phyloP scores from a whole-genome alignment of 116 monocot genomes.

The Posidonia oceanica region DNA sequence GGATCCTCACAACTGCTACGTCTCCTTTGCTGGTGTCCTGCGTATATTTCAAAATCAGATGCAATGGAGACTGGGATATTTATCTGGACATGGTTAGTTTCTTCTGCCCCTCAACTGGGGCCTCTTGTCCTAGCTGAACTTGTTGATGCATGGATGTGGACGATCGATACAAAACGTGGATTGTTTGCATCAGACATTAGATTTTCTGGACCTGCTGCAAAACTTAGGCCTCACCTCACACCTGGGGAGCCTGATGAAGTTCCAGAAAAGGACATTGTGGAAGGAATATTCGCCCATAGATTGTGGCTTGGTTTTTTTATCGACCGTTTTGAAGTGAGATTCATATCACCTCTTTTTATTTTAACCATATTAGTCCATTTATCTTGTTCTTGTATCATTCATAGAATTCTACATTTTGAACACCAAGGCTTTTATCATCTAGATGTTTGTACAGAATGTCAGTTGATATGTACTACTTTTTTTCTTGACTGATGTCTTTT shows the following conservation, averaged over 20 bases:
- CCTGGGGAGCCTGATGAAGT: slow-evolving; percentile 78
- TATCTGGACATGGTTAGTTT: slow-evolving; percentile 99
- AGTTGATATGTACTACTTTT: no score
- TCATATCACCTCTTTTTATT: slow-evolving; percentile 1
- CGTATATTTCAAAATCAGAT: slow-evolving; percentile 92
- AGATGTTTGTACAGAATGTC: no score
- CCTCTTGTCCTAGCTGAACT: slow-evolving; percentile 91
- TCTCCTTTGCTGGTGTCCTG: slow-evolving; percentile 98
- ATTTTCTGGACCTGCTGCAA: slow-evolving; percentile 84
- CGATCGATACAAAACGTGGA: slow-evolving; percentile 96
- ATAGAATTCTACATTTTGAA: no score
- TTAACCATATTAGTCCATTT: not conserved
- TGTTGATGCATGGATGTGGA: slow-evolving; percentile 99
- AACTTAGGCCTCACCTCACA: slow-evolving; percentile 86
- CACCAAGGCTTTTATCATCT: no score
- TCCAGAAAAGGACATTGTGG: slow-evolving; percentile 72
- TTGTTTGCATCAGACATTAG: slow-evolving; percentile 88
- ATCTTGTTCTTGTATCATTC: slow-evolving; percentile 1
- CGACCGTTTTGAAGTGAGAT: slow-evolving; percentile 95
- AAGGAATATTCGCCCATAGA: slow-evolving; percentile 85
- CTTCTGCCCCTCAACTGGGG: slow-evolving; percentile 82
- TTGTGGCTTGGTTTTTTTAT: slow-evolving; percentile 99
- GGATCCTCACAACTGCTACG: slow-evolving; percentile 83
- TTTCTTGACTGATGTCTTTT: no score
- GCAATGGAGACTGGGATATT: slow-evolving; percentile 98